Evolutionary conservation across 2,329 filamentous ascomycete genomes (phyloP).

Genomic region (Aspergillus fumigatus): DNA sequence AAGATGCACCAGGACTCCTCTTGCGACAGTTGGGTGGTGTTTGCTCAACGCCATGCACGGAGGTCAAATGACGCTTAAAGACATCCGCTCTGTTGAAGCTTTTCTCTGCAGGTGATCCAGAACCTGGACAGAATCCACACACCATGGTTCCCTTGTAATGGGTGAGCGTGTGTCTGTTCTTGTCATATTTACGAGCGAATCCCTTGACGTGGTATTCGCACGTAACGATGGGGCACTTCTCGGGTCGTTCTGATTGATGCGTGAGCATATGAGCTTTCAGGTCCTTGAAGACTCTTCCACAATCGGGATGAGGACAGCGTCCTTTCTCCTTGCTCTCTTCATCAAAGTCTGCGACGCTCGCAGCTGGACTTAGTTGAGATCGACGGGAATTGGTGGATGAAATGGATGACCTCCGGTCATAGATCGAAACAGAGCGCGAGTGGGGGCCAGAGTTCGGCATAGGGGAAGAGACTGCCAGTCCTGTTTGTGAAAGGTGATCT

Average conservation of each 20-base stretch:
- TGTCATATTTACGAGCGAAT: conserved; percentile 93
- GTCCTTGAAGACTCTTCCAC: conserved; percentile 83
- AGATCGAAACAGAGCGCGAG: conserved; percentile 45
- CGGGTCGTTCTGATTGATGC: conserved; percentile 82
- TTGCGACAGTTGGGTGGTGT: conserved; percentile 87
- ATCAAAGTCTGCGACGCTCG: conserved; percentile 57
- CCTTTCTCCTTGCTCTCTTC: conserved; percentile 62
- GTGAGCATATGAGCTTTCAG: conserved; percentile 93
- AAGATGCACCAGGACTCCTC: conserved; percentile 49
- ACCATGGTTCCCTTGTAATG: conserved; percentile 98
- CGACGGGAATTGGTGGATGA: conserved; percentile 65
- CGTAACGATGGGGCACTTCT: conserved; percentile 88
- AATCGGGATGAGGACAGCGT: conserved; percentile 76
- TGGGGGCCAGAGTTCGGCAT: conserved; percentile 58
- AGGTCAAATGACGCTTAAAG: conserved; percentile 89
- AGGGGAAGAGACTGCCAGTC: conserved; percentile 51
- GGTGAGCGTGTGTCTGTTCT: conserved; percentile 88
- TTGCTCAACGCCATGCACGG: conserved; percentile 88
- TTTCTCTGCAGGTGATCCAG: conserved; percentile 84
- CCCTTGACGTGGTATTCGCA: conserved; percentile 92
- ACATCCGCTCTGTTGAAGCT: conserved; percentile 94
- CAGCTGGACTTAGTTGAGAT: conserved; percentile 55
- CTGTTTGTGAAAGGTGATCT: conserved; percentile 20
- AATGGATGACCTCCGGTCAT: conserved; percentile 62
- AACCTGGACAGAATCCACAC: conserved; percentile 88